Evolutionary conservation across 1,284 basidiomycete genomes (phyloP).

Genomic region (Serendipita sp.): DNA sequence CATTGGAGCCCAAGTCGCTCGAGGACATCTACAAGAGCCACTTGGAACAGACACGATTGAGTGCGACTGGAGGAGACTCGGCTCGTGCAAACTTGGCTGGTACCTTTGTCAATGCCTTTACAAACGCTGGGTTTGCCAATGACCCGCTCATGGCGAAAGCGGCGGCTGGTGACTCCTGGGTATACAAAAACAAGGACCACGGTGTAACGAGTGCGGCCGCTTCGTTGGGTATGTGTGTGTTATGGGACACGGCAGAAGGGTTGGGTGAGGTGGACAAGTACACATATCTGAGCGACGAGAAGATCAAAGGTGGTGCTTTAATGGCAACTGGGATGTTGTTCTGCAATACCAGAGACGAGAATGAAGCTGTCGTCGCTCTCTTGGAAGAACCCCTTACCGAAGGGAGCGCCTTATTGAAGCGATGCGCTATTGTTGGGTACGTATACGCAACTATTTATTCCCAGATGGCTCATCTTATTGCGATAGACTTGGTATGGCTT

Average conservation of each 20-base stretch:
- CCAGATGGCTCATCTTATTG: background rate
- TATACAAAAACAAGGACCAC: conserved; percentile 99
- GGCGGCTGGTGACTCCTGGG: conserved; percentile 92
- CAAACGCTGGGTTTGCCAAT: conserved; percentile 97
- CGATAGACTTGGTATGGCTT: conserved; percentile 72
- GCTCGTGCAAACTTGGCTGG: conserved; percentile 90
- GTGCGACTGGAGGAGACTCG: conserved; percentile 72
- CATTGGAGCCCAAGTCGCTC: conserved; percentile 77
- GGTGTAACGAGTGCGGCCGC: conserved; percentile 94
- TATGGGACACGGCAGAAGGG: conserved; percentile 96
- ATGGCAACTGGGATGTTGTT: conserved; percentile 92
- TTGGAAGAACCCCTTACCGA: conserved; percentile 87
- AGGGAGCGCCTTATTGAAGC: conserved; percentile 71
- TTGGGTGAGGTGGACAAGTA: conserved; percentile 95
- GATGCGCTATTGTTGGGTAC: conserved; percentile 71
- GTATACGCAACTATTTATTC: conserved; percentile 10
- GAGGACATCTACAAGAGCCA: conserved; percentile 99
- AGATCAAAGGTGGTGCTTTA: conserved; percentile 95
- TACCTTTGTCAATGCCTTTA: conserved; percentile 97
- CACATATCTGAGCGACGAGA: conserved; percentile 89
- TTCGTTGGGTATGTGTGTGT: conserved; percentile 79
- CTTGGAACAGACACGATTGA: conserved; percentile 72
- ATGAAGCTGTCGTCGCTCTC: conserved; percentile 85
- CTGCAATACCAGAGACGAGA: conserved; percentile 80
- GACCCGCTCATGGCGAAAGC: conserved; percentile 97